Evolutionary conservation across 768 basidiomycete species (phyloP).

Genomic region (Neoboletus brunneissimus): DNA sequence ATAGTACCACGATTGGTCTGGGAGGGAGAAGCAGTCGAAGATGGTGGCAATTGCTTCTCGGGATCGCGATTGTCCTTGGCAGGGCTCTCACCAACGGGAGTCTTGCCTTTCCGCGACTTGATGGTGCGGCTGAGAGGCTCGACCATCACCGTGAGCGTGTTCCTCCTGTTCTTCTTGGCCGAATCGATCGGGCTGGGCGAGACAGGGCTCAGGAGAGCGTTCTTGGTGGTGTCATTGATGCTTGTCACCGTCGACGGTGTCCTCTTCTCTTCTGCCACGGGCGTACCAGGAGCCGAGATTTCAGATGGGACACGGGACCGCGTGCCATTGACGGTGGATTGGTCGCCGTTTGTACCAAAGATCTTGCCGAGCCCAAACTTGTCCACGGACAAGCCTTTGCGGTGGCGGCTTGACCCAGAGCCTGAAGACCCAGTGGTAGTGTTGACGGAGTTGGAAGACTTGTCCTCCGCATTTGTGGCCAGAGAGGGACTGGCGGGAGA

Average conservation of each 20-base stretch:
- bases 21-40: slow-evolving; percentile 31
- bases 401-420: slow-evolving; percentile 50
- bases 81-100: slow-evolving; percentile 33
- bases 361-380: slow-evolving; percentile 78
- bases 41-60: slow-evolving; percentile 35
- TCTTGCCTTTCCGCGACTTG: slow-evolving; percentile 36
- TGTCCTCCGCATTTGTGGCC: slow-evolving; percentile 29
- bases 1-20: slow-evolving; percentile 25
- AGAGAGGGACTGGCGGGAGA: slow-evolving; percentile 44
- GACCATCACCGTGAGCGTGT: slow-evolving; percentile 86
- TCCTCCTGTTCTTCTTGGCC: slow-evolving; percentile 65
- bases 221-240: slow-evolving; percentile 23
- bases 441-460: slow-evolving; percentile 28
- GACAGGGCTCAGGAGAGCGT: slow-evolving; percentile 37
- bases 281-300: slow-evolving; percentile 30
- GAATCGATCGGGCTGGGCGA: slow-evolving; percentile 26
- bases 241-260: slow-evolving; percentile 2
- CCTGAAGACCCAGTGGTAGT: slow-evolving; percentile 34
- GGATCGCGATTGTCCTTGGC: slow-evolving; percentile 43
- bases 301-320: slow-evolving; percentile 45
- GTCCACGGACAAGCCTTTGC: slow-evolving; percentile 73
- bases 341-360: slow-evolving; percentile 48
- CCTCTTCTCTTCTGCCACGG: slow-evolving; percentile 19
- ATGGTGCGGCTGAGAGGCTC: slow-evolving; percentile 62
- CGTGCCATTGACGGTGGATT: slow-evolving; percentile 30